Percentiles rank a stretch among this genome's conserved stretches.
These are phyloP conservation scores for Ganoderma lingzhi DNA, from an alignment of 1,284 basidiomycete species.

Conservation along the genomic window DNA sequence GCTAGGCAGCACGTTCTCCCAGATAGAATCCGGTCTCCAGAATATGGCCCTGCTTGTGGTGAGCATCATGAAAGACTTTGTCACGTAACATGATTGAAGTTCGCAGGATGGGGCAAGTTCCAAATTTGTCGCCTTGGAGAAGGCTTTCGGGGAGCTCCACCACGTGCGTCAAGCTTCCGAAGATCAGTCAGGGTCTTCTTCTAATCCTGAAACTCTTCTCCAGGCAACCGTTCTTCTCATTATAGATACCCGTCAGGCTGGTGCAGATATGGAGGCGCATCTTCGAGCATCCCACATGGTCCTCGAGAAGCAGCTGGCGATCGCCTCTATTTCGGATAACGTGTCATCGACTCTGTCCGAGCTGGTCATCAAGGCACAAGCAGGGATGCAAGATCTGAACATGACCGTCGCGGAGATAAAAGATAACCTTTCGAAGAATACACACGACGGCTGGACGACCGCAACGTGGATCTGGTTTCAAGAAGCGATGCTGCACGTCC, in stretches of 20 bases:
- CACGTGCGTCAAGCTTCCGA: slow-evolving; percentile 34
- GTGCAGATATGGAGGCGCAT: slow-evolving; percentile 37
- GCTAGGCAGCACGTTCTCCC: not conserved
- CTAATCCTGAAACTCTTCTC: slow-evolving; percentile 16
- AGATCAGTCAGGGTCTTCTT: not conserved
- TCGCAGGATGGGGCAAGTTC: slow-evolving; percentile 10
- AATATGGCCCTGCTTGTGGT: not conserved
- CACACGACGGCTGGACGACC: slow-evolving; percentile 11
- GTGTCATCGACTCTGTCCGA: slow-evolving; percentile 47
- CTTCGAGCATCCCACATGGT: slow-evolving; percentile 40
- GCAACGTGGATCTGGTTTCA: slow-evolving; percentile 27
- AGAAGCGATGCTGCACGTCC: slow-evolving; percentile 25
- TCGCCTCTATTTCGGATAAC: slow-evolving; percentile 43
- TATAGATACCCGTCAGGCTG: slow-evolving; percentile 34
- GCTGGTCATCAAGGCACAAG: slow-evolving; percentile 47
- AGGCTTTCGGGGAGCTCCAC: slow-evolving; percentile 39
- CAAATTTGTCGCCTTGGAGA: slow-evolving; percentile 38
- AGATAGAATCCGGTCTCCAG: not conserved
- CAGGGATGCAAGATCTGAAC: slow-evolving; percentile 57
- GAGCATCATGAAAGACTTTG: not conserved
- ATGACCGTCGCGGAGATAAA: slow-evolving; percentile 49
- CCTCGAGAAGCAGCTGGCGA: slow-evolving; percentile 45
- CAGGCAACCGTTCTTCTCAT: slow-evolving; percentile 30
- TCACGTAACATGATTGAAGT: slow-evolving; percentile 2
- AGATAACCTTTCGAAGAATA: slow-evolving; percentile 33